These are phyloP conservation scores for Podaxis sp. DNA, from an alignment of 768 basidiomycete genomes.

Conservation along the genomic window DNA sequence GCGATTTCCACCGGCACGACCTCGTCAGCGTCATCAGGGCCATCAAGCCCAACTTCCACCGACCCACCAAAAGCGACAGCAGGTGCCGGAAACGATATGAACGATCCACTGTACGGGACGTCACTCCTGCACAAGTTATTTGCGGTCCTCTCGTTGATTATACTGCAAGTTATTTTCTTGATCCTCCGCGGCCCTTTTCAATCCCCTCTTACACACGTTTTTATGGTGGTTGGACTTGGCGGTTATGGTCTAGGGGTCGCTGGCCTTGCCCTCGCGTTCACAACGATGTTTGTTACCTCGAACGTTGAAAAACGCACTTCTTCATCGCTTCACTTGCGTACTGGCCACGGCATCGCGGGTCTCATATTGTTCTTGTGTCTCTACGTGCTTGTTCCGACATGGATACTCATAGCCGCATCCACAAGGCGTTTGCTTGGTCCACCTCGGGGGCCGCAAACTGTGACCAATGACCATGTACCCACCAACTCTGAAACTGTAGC, in stretches of 20 bases:
- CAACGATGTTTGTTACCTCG: slow-evolving; percentile 38
- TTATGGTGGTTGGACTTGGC: slow-evolving; percentile 29
- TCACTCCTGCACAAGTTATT: slow-evolving; percentile 41
- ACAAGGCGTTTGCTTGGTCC: not conserved
- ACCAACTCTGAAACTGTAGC: slow-evolving; percentile 20
- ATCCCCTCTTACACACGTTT: slow-evolving; percentile 22
- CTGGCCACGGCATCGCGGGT: slow-evolving; percentile 61
- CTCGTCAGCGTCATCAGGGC: slow-evolving; percentile 19
- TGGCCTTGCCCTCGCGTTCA: slow-evolving; percentile 61
- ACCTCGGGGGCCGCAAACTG: not conserved
- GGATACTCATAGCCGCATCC: slow-evolving; percentile 1
- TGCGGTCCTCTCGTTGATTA: slow-evolving; percentile 38
- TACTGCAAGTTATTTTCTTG: slow-evolving; percentile 31
- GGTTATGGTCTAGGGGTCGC: slow-evolving; percentile 57
- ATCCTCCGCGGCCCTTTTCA: slow-evolving; percentile 25
- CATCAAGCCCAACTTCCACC: slow-evolving; percentile 19
- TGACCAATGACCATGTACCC: slow-evolving; percentile 12
- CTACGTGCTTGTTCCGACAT: slow-evolving; percentile 46
- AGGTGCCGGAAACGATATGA: not conserved
- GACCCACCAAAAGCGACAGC: not conserved
- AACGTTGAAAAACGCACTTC: slow-evolving; percentile 26
- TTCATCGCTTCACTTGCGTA: slow-evolving; percentile 38
- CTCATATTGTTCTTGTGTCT: slow-evolving; percentile 59
- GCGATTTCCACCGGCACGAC: slow-evolving; percentile 20
- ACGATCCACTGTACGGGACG: slow-evolving; percentile 24